Percentiles rank a stretch among this genome's conserved stretches.
phyloP scores from a whole-genome alignment of 2,329 filamentous ascomycete species.

The Nemania sp. region DNA sequence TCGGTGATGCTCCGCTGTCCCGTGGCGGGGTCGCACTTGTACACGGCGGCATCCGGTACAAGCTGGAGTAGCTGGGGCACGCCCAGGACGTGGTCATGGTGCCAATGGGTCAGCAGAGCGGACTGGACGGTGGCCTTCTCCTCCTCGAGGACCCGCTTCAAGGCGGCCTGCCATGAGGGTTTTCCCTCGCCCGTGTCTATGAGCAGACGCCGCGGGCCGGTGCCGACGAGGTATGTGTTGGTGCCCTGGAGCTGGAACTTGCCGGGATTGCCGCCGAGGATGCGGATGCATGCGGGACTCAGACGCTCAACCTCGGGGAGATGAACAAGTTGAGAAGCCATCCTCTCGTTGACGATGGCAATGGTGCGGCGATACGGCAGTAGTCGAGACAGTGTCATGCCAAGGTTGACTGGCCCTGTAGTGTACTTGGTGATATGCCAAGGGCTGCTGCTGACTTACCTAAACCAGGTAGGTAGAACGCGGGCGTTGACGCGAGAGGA shows the following conservation, averaged over 20 bases:
- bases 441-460: too few relatives aligned
- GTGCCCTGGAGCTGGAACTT: slow-evolving; percentile 80
- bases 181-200: slow-evolving; percentile 89
- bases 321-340: slow-evolving; percentile 64
- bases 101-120: slow-evolving; percentile 88
- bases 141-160: slow-evolving; percentile 66
- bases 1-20: slow-evolving; percentile 59
- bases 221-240: slow-evolving; percentile 92
- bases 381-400: slow-evolving; percentile 31
- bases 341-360: slow-evolving; percentile 45
- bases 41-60: slow-evolving; percentile 66
- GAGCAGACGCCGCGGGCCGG: slow-evolving; percentile 72
- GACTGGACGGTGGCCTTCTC: slow-evolving; percentile 72
- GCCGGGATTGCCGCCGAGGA: slow-evolving; percentile 87
- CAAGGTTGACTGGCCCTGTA: background rate
- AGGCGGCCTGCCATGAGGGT: slow-evolving; percentile 69
- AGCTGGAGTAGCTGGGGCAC: slow-evolving; percentile 68
- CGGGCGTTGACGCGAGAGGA: slow-evolving; percentile 15
- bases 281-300: slow-evolving; percentile 76
- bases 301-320: slow-evolving; percentile 78
- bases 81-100: slow-evolving; percentile 82
- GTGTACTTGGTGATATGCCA: too few relatives aligned
- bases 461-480: background rate
- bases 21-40: slow-evolving; percentile 65
- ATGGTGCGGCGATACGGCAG: slow-evolving; percentile 15